Conservation (phyloP, 202 grass and related monocot species). For the Elaeis oleifera region DNA sequence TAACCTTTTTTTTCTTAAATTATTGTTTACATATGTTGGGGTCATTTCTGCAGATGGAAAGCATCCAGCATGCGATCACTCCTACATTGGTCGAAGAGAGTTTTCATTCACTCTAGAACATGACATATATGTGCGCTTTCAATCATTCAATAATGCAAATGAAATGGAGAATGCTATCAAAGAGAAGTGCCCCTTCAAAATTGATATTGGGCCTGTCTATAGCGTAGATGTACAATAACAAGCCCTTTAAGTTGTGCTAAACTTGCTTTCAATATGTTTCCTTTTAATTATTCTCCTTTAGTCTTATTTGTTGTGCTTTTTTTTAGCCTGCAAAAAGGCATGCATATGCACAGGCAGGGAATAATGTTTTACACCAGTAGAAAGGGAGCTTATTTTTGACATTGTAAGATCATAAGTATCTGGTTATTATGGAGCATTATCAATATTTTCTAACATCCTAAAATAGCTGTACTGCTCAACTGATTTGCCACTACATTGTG, state of each 20-base stretch:
- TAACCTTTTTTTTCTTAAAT: no score
- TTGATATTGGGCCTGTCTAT: conserved; percentile 78
- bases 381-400: conserved; percentile 94
- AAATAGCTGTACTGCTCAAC: not conserved
- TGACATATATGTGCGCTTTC: conserved; percentile 69
- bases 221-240: conserved; percentile 58
- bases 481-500: conserved; percentile 11
- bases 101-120: conserved; percentile 78
- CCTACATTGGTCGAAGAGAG: conserved; percentile 69
- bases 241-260: conserved; percentile 1
- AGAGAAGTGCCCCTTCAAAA: conserved; percentile 79
- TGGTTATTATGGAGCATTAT: not conserved
- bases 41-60: conserved; percentile 55
- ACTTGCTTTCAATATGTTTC: no score
- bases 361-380: conserved; percentile 61
- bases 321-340: conserved; percentile 79
- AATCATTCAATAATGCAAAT: conserved; percentile 54
- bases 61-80: conserved; percentile 81
- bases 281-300: no score
- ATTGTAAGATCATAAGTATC: conserved; percentile 45
- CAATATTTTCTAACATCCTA: no score
- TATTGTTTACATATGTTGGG: no score
- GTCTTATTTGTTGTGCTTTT: not conserved
- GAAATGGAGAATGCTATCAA: conserved; percentile 72
- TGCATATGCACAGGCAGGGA: conserved; percentile 71